Base-by-base conservation (phyloP, 176 grass and related monocot genomes). In the Carex myosuroides region DNA sequence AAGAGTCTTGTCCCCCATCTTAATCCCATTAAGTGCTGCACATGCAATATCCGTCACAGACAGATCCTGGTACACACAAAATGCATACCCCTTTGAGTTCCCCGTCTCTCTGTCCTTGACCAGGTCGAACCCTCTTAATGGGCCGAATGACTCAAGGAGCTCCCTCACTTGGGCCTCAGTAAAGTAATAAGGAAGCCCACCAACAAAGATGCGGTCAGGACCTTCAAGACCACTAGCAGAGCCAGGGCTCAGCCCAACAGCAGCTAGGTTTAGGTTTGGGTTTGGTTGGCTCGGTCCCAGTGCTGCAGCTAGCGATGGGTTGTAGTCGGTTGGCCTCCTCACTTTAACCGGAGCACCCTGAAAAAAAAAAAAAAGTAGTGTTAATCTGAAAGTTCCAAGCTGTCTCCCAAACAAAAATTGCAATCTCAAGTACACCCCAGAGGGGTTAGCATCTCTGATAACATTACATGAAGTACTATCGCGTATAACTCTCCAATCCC, bases 1-100 rank as follows among this genome's bases (percentile, higher is more conserved):
- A 57, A 98, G 91, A 53, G 96, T 98, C 87, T 98, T 98, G 85
- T 98, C 96, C 67, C 96, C 96, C 96, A 98, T 98, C 88, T 95
- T 95, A 55, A 98, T 98, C 33, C 96, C 96, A 86, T 98, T 98
- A 80, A 98, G 92, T 50, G 96, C 96, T 70, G 93, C 96, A 87
- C 96, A 98, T 17, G 96, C 96, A 86, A 98, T 98, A 64, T 95
- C 96, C 0, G 96, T 98, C 26, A 98, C 93, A 77, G 83, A 87
- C 57, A 98, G 88, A 77, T 98, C 96, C 83, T 95, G 91, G 77
- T 98, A 98, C 21, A 98, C 93, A 83, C 96, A 98, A 53, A 98
- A 98, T 48, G 93, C 96, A 88, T 98, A 98, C 18, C 96, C 96
- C 78, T 98, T 98, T 4, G 93, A 95, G 84, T 98, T 98, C 30